Conservation (phyloP, 305 asterid genomes). For the Euphrasia arctica region DNA sequence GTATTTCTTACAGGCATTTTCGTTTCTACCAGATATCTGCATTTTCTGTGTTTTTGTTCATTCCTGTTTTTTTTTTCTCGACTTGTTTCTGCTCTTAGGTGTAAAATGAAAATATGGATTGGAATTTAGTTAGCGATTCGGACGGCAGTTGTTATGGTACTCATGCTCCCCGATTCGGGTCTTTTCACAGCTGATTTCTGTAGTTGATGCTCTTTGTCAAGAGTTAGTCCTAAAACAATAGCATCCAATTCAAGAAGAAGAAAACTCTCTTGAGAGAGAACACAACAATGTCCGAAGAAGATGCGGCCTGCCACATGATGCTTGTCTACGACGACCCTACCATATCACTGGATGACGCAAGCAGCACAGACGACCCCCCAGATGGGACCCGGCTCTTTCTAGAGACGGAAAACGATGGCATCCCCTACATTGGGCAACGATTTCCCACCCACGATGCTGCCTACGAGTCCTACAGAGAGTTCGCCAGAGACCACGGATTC, state of each 20-base stretch:
- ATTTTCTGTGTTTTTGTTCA: too few relatives aligned
- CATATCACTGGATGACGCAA: conserved; percentile 70
- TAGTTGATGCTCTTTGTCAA: background rate
- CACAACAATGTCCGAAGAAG: conserved; percentile 66
- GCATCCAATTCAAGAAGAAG: background rate
- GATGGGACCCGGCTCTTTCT: conserved; percentile 62
- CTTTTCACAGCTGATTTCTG: conserved; percentile 20
- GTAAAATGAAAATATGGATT: too few relatives aligned
- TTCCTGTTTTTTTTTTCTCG: too few relatives aligned
- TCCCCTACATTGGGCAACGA: conserved; percentile 80
- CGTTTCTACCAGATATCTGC: too few relatives aligned
- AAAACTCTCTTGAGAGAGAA: background rate
- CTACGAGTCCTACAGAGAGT: conserved; percentile 79
- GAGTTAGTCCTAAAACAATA: too few relatives aligned
- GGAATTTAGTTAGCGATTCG: background rate
- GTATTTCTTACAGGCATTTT: too few relatives aligned
- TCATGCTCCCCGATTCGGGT: background rate
- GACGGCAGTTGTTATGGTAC: background rate
- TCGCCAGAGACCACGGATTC: conserved; percentile 81
- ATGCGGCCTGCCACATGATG: conserved; percentile 64
- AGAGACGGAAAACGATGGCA: conserved; percentile 50
- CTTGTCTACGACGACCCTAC: conserved; percentile 76
- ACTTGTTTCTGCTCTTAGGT: too few relatives aligned
- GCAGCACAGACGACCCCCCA: conserved; percentile 90
- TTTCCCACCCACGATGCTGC: conserved; percentile 85